Conservation (phyloP, 257 asterid species). For the Capsicum baccatum region DNA sequence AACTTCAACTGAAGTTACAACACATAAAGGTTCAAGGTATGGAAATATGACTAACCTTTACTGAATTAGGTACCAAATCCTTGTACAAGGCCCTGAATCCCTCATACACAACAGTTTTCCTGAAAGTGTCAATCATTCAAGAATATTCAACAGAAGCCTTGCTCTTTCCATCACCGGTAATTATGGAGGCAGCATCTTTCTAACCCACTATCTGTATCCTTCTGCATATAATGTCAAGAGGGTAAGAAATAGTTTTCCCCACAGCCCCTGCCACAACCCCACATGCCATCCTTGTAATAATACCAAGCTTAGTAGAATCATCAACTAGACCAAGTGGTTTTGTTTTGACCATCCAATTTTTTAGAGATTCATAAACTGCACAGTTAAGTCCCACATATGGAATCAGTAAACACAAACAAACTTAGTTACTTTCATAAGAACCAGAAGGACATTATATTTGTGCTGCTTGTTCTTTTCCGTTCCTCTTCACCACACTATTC, state of each 20-base stretch:
- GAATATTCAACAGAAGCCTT: conserved; percentile 70
- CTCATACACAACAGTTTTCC: conserved; percentile 89
- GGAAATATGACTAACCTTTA: conserved; percentile 68
- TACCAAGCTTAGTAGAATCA: no score
- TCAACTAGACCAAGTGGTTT: conserved; percentile 61
- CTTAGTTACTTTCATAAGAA: conserved; percentile 27
- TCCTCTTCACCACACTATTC: neutral
- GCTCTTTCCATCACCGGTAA: conserved; percentile 81
- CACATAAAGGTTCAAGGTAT: neutral
- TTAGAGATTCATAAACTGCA: conserved; percentile 95
- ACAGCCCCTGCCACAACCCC: no score
- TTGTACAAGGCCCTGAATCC: conserved; percentile 91
- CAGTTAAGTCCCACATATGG: conserved; percentile 98
- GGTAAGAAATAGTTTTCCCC: no score
- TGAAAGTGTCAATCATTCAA: conserved; percentile 95
- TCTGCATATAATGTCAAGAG: no score
- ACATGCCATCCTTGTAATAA: no score
- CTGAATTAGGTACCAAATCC: conserved; percentile 96
- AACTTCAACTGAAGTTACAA: neutral
- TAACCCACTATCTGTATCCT: conserved; percentile 76
- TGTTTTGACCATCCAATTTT: conserved; percentile 77
- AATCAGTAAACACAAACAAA: conserved; percentile 57
- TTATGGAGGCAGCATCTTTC: conserved; percentile 82
- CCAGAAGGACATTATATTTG: neutral
- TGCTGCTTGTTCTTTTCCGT: neutral